A percentile compares a stretch with the other conserved stretches of the same genome.
phyloP scores from a whole-genome alignment of 176 grass and related monocot genomes.

The Eleusine indica region DNA sequence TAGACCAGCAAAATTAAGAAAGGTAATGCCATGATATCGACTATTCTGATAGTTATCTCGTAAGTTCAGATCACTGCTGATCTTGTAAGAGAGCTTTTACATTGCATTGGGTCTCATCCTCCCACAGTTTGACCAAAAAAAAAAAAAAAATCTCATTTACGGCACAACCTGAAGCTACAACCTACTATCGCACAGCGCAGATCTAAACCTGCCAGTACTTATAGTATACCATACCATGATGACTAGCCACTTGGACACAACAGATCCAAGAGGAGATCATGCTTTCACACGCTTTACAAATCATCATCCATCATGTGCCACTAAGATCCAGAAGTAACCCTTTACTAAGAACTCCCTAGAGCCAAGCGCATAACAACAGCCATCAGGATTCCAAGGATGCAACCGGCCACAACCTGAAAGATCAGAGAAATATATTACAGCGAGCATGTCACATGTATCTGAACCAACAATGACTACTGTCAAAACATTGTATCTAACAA shows the following conservation, averaged over 20 bases:
- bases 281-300: slow-evolving; percentile 30
- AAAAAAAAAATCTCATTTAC: slow-evolving; percentile 24
- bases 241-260: slow-evolving; percentile 9
- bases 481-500: background rate
- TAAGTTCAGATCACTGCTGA: background rate
- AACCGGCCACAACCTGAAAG: slow-evolving; percentile 81
- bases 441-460: background rate
- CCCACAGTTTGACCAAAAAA: slow-evolving; percentile 8
- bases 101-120: background rate
- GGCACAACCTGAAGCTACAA: slow-evolving; percentile 20
- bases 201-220: slow-evolving; percentile 19
- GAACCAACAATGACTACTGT: slow-evolving; percentile 5
- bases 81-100: slow-evolving; percentile 16
- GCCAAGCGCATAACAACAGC: slow-evolving; percentile 56
- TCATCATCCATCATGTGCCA: background rate
- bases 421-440: slow-evolving; percentile 12
- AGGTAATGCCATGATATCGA: background rate
- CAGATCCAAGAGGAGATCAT: slow-evolving; percentile 3
- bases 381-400: slow-evolving; percentile 65
- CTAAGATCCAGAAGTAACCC: background rate
- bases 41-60: background rate
- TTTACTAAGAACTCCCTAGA: slow-evolving; percentile 29
- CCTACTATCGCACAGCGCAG: slow-evolving; percentile 10
- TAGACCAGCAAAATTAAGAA: background rate
- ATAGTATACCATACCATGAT: background rate